Percentiles rank a stretch among this genome's conserved stretches.
Conservation (phyloP, 2,329 filamentous ascomycete species). For the Colletotrichum musae region DNA sequence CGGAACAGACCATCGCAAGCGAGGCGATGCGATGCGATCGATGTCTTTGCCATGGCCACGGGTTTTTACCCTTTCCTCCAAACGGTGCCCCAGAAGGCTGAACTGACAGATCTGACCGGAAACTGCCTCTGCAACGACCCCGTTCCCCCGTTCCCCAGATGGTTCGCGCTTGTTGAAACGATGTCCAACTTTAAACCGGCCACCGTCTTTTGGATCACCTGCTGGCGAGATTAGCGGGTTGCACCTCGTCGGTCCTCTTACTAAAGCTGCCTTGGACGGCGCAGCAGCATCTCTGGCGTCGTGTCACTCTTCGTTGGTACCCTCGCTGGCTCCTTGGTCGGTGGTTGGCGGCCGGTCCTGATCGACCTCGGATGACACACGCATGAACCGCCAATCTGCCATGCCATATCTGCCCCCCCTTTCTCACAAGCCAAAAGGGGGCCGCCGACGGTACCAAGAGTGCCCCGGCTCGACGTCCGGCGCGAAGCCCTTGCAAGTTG, state of each 20-base stretch:
- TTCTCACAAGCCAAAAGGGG: conserved; percentile 26
- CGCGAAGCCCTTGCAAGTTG: not conserved
- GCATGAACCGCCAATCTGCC: conserved; percentile 31
- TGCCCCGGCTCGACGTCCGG: conserved; percentile 7
- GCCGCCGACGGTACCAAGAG: conserved; percentile 1
- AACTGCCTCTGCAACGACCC: conserved; percentile 9
- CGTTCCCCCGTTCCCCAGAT: conserved; percentile 14
- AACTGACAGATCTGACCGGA: conserved; percentile 22
- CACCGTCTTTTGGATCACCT: conserved; percentile 15
- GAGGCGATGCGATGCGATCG: conserved; percentile 3
- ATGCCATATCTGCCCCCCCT: not conserved
- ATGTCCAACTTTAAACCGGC: conserved; percentile 27
- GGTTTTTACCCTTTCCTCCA: not conserved
- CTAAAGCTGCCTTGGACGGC: too few relatives aligned
- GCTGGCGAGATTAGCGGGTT: conserved; percentile 9
- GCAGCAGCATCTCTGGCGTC: not conserved
- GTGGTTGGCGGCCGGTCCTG: conserved; percentile 13
- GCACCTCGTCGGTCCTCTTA: conserved; percentile 3
- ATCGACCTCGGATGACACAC: conserved; percentile 33
- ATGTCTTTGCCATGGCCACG: conserved; percentile 5
- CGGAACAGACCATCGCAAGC: conserved; percentile 12
- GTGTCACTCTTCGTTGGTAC: conserved; percentile 3
- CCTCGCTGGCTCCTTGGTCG: conserved; percentile 1
- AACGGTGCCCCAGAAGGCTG: conserved; percentile 29
- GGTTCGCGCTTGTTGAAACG: conserved; percentile 35